Conservation (phyloP, 2,329 filamentous ascomycete genomes). For the Corynespora cassiicola region DNA sequence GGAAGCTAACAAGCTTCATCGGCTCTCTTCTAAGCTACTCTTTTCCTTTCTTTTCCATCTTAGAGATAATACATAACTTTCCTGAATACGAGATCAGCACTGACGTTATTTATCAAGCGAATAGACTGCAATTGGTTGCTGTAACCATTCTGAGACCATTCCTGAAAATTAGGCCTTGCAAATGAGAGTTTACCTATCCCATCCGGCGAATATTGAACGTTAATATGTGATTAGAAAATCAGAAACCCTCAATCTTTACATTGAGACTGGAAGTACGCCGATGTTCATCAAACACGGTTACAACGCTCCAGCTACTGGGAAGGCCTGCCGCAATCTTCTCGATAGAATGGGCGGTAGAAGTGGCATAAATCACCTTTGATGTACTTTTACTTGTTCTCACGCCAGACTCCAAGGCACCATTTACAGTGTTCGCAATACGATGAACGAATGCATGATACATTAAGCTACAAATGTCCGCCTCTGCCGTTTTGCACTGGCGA, state of each 20-base stretch:
- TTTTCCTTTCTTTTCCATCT: conserved; percentile 4
- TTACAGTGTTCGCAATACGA: conserved; percentile 11
- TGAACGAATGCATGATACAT: conserved; percentile 3
- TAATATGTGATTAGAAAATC: conserved; percentile 12
- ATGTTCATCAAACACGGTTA: conserved; percentile 11
- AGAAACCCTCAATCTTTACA: conserved; percentile 11
- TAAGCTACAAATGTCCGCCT: conserved; percentile 3
- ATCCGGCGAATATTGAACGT: conserved; percentile 11
- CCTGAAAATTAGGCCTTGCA: conserved; percentile 10
- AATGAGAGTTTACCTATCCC: conserved; percentile 9
- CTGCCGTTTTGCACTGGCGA: conserved; percentile 5
- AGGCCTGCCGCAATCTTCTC: conserved; percentile 11
- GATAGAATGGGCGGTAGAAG: conserved; percentile 9
- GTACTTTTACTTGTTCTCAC: conserved; percentile 10
- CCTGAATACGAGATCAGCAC: conserved; percentile 6
- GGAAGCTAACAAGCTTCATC: conserved; percentile 11
- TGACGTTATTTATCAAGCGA: conserved; percentile 2
- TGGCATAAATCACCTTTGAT: conserved; percentile 11
- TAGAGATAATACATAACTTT: conserved; percentile 2
- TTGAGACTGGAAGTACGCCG: conserved; percentile 10
- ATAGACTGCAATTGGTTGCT: conserved; percentile 10
- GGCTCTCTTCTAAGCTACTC: conserved; percentile 10
- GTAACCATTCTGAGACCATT: conserved; percentile 8
- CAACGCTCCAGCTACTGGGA: conserved; percentile 9
- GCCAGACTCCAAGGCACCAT: conserved; percentile 10